Percentiles rank a stretch among this genome's conserved stretches.
phyloP scores from a whole-genome alignment of 2,329 filamentous ascomycete genomes.

The Fusarium floridanum region DNA sequence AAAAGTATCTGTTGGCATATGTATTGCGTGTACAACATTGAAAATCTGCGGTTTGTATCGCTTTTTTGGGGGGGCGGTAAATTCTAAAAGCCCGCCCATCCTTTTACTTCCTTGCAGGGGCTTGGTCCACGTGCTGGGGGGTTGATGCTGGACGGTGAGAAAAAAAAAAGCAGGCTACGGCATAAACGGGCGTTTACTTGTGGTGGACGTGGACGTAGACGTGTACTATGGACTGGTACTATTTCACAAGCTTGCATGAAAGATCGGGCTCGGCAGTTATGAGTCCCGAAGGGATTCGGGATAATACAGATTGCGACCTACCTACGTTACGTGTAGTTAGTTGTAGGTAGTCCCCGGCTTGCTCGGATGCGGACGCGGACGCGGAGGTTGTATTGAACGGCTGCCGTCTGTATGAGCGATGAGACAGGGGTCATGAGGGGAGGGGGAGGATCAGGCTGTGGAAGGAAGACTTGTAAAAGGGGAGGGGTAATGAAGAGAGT shows the following conservation, averaged over 20 bases:
- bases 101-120: background rate
- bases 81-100: background rate
- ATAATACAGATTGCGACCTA: background rate
- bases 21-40: background rate
- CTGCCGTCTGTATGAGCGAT: background rate
- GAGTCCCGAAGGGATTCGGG: background rate
- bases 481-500: background rate
- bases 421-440: background rate
- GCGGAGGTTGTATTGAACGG: background rate
- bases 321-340: background rate
- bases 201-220: background rate
- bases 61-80: background rate
- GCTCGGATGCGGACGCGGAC: background rate
- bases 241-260: background rate
- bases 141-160: background rate
- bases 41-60: background rate
- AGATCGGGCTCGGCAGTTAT: conserved; percentile 2
- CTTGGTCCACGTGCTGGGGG: background rate
- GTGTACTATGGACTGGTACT: background rate
- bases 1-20: background rate
- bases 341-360: background rate
- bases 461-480: background rate
- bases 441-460: background rate
- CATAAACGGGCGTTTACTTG: background rate
- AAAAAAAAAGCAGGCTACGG: background rate